Evolutionary conservation across 805 yeast genomes (phyloP).

Genomic region (Saturnispora mendoncae): DNA sequence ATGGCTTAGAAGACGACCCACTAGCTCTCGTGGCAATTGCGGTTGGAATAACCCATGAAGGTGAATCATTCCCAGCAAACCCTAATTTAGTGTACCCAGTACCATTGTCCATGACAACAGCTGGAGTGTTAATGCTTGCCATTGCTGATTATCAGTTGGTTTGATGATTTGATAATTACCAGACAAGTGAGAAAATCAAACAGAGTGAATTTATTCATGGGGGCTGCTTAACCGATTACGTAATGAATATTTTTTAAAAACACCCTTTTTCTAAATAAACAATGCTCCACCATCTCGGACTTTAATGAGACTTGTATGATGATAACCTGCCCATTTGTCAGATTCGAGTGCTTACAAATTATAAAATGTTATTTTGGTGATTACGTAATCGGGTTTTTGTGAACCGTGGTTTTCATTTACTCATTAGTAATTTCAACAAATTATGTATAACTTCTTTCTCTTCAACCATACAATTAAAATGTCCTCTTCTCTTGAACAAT

Average conservation of each 20-base stretch:
- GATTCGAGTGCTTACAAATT: not conserved
- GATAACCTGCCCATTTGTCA: not conserved
- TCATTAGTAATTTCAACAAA: too few species aligned
- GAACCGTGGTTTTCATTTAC: not conserved
- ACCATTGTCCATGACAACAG: constrained; percentile 96
- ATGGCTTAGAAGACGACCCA: constrained; percentile 32
- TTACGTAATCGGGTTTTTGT: not conserved
- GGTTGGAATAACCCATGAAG: constrained; percentile 94
- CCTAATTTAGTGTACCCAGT: constrained; percentile 97
- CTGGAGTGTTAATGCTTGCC: constrained; percentile 72
- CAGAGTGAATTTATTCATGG: not conserved
- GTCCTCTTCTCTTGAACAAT: constrained; percentile 83
- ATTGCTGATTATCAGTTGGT: constrained; percentile 22
- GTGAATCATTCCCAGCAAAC: constrained; percentile 97
- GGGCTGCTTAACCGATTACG: constrained; percentile 6
- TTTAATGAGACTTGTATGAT: too few species aligned
- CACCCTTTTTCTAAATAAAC: not conserved
- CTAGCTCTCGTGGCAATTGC: constrained; percentile 77
- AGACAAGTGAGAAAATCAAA: not conserved
- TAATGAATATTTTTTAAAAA: too few species aligned
- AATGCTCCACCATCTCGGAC: not conserved
- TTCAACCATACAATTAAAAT: constrained; percentile 9
- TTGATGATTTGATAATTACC: not conserved
- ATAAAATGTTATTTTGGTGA: not conserved
- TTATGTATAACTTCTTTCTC: not conserved